Evolutionary conservation across 192 early-diverging fungal genomes (phyloP), one percentile per base, ranked within the genome.

Genomic region (Irineochytrium annulatum): DNA sequence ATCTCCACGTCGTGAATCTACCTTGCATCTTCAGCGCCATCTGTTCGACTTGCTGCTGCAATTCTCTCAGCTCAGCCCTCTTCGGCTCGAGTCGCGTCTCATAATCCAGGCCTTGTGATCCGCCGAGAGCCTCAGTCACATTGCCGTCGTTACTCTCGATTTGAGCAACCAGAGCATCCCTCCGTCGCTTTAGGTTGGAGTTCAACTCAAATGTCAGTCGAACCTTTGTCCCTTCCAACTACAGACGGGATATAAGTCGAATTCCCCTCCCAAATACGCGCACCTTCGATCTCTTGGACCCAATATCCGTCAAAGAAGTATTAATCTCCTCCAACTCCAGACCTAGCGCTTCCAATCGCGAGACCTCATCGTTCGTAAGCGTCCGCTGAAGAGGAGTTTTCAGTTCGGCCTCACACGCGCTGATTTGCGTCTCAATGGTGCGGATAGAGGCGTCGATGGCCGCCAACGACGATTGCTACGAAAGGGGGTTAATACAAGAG

Each of bases 131-230:
- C n/a, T n/a, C n/a, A n/a, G n/a, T n/a, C n/a, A n/a, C n/a, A n/a
- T n/a, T n/a, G n/a, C n/a, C n/a, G n/a, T n/a, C n/a, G n/a, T n/a
- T n/a, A n/a, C n/a, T n/a, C n/a, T n/a, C n/a, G 29, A 89, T 76
- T 57, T 89, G 81, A 51, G 65, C 65, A n/a, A 77, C 59, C 32
- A 90, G 65, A 39, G 88, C 91, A 31, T 91, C 82, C 19, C 83
- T 67, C 32, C 82, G 72, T 44, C 87, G 77, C 28, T 76, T 67
- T 56, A 96, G 70, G 29, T 90, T 89, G 17, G 82, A 75, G 0
- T 79, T 69, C 31, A 94, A 69, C n/a, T n/a, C n/a, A n/a, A n/a
- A n/a, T n/a, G n/a, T n/a, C n/a, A n/a, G n/a, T n/a, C n/a, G n/a
- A n/a, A n/a, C n/a, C n/a, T n/a, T n/a, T n/a, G n/a, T n/a, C n/a